phyloP scores from a whole-genome alignment of 2,329 filamentous ascomycete genomes.

The Phialocephala subalpina region DNA sequence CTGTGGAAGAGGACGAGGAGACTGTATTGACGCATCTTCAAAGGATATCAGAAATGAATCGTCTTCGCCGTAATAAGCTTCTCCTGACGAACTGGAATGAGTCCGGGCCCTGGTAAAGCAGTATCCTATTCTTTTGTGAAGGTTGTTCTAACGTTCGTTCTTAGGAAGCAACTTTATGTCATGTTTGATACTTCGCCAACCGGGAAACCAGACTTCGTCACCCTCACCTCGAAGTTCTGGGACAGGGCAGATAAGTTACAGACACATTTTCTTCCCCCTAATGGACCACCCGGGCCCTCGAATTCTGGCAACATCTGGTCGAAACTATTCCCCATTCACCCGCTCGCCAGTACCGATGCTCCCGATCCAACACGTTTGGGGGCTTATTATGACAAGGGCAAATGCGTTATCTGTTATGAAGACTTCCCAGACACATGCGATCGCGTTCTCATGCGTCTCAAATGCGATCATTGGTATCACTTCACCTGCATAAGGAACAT shows the following conservation, averaged over 20 bases:
- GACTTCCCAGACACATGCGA: not conserved
- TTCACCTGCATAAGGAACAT: slow-evolving; percentile 20
- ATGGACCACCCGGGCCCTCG: slow-evolving; percentile 6
- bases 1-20: not conserved
- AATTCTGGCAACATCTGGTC: slow-evolving; percentile 18
- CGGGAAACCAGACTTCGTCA: slow-evolving; percentile 2
- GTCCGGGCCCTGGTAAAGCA: slow-evolving; percentile 27
- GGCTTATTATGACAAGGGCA: not conserved
- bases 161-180: slow-evolving; percentile 29
- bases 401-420: slow-evolving; percentile 23
- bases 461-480: slow-evolving; percentile 32
- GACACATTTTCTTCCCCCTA: not conserved
- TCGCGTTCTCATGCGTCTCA: slow-evolving; percentile 18
- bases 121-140: not conserved
- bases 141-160: not conserved
- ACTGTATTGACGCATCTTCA: not conserved
- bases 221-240: slow-evolving; percentile 20
- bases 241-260: not conserved
- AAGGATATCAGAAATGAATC: slow-evolving; percentile 27
- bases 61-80: slow-evolving; percentile 26
- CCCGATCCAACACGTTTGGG: not conserved
- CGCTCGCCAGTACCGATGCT: slow-evolving; percentile 17
- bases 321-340: slow-evolving; percentile 28
- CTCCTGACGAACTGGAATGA: slow-evolving; percentile 33
- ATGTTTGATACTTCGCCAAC: slow-evolving; percentile 25